Base-by-base conservation (phyloP, 306 rosid genomes). In the Myrica gale region DNA sequence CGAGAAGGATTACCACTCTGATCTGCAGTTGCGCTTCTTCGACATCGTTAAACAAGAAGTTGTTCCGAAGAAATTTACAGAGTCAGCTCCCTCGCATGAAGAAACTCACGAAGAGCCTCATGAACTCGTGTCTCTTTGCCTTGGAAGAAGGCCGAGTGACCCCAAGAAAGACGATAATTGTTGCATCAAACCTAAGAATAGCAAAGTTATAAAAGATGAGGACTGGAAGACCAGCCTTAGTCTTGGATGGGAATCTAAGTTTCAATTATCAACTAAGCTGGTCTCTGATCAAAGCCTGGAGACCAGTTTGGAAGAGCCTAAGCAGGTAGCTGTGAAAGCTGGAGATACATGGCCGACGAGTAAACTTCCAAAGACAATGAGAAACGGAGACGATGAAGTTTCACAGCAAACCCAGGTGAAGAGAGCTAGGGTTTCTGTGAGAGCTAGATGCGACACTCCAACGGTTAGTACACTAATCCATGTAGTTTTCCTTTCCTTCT, bases 361-460 rank as follows among this genome's bases (percentile, higher is more conserved):
- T 70, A 80, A 82, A 76, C 46, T 79, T 44, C 37, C 63, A 47
- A 88, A 81, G 65, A 69, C 76, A 4, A 47, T 4, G 43, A 78
- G 79, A 52, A 80, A 80, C 71, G 80, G 72, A 7, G 83, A 68
- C 37, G 83, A 83, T 37, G 89, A 84, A 1, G 65, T 58, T 82
- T 82, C 85, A 53, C 88, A 86, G 52, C 87, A 84, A 62, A 80
- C 74, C 65, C 87, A 86, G 2, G 75, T 83, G 37, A 91, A 89
- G 81, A 86, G 88, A 86, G 91, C 93, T 51, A 89, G 97, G 72
- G 97, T 89, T 73, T 91, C 87, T 11, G 89, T 91, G 20, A 84
- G 97, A 83, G 87, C 92, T 41, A 85, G 89, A 87, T 91, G 97
- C 70, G 92, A 91, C 21, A 76, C 93, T 80, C 86, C 90, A 44